Percentiles rank a stretch among this genome's conserved stretches.
Conservation (phyloP, 192 early-diverging fungal species). For the Coemansia sp. region DNA sequence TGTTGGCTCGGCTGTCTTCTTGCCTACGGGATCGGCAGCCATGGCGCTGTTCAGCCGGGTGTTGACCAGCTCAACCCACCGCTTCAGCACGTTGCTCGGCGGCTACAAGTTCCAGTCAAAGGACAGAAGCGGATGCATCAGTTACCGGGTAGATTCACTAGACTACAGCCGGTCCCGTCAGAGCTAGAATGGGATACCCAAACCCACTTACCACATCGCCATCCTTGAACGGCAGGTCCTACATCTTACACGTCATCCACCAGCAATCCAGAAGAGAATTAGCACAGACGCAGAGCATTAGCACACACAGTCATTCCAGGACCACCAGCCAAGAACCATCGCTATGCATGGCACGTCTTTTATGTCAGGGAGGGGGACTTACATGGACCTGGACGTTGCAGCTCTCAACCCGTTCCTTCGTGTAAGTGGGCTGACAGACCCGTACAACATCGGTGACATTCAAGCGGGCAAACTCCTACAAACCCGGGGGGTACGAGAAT, state of each 20-base stretch:
- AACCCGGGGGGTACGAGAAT: background rate
- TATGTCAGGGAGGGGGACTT: too few species aligned
- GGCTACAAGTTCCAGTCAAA: slow-evolving; percentile 40
- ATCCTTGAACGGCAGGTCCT: slow-evolving; percentile 83
- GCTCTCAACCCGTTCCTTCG: slow-evolving; percentile 51
- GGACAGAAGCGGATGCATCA: too few species aligned
- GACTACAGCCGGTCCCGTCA: too few species aligned
- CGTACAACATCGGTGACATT: slow-evolving; percentile 84
- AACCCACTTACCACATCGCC: slow-evolving; percentile 67
- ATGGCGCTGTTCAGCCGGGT: slow-evolving; percentile 38
- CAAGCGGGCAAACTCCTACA: slow-evolving; percentile 60
- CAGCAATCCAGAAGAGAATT: background rate
- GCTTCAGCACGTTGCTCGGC: slow-evolving; percentile 45
- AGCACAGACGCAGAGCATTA: too few species aligned
- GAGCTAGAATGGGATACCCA: too few species aligned
- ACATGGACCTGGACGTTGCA: slow-evolving; percentile 68
- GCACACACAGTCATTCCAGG: too few species aligned
- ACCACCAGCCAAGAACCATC: too few species aligned
- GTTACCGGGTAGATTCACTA: too few species aligned
- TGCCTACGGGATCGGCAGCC: background rate
- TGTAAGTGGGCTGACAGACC: slow-evolving; percentile 87
- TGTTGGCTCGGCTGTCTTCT: slow-evolving; percentile 27
- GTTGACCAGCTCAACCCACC: slow-evolving; percentile 65
- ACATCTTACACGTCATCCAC: too few species aligned
- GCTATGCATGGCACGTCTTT: too few species aligned